Evolutionary conservation across 306 rosid genomes (phyloP), one percentile per base, ranked within the genome.

Genomic region (Trifolium dubium): DNA sequence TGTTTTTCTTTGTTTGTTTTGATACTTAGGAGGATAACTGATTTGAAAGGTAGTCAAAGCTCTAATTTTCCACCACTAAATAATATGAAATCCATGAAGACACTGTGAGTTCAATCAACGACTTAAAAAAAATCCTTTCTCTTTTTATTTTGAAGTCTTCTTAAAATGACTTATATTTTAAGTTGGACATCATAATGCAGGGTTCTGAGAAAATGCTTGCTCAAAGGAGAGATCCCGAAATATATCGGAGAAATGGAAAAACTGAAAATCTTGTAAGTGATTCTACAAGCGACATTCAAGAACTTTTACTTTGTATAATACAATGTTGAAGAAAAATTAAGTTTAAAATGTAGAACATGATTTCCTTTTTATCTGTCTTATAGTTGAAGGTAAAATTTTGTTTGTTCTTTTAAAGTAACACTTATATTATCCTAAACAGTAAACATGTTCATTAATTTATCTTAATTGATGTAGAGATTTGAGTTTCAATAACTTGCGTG

Each of bases 11-110:
- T 77, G 63, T 35, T 34, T 71, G 6, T 63, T 81, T 61, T 49
- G 61, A 71, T 37, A 80, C 77, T 78, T 71, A 93, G 98, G 98
- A 91, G 98, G 88, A 89, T 93, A 88, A 81, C 87, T 44, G 97
- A 91, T 73, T 77, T 93, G 19, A 85, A 61, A 88, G 91, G 89
- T 35, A 62, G 69, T 50, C 68, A 64, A 77, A 61, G 79, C 56
- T 88, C 87, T 67, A 39, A 75, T 62, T 91, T 93, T 81, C 98
- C 97, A 0, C 82, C 82, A 67, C 77, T 93, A 79, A 86, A 77
- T 66, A 76, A 80, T 35, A 70, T 91, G 88, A 71, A 84, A 71
- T 86, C 86, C 67, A 60, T 93, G 85, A 93, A 67, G 84, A 87
- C 87, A 67, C 55, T 93, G 98, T 93, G 77, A 93, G 98, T 83